These are phyloP conservation scores for Botrytis paeoniae DNA, from an alignment of 2,329 filamentous ascomycete genomes.

Conservation along the genomic window DNA sequence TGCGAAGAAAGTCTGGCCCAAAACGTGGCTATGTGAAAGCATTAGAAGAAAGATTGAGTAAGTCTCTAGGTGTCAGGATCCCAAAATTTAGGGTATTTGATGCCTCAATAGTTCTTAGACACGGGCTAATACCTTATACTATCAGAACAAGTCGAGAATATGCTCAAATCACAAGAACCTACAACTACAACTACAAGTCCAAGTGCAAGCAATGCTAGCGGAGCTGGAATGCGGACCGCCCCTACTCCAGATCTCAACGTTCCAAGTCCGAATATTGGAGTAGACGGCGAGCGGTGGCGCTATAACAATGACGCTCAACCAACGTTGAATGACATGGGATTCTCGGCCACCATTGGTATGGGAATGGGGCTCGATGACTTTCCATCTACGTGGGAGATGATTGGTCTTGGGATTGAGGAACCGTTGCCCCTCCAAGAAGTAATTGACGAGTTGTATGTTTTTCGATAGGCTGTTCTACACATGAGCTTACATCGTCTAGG, in stretches of 20 bases:
- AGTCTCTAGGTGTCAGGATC: slow-evolving; percentile 42
- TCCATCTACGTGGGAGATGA: slow-evolving; percentile 79
- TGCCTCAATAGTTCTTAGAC: slow-evolving; percentile 18
- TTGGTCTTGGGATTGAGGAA: slow-evolving; percentile 66
- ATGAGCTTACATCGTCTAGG: slow-evolving; percentile 42
- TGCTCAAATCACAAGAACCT: slow-evolving; percentile 76
- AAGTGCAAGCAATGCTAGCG: slow-evolving; percentile 25
- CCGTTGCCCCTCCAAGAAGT: slow-evolving; percentile 64
- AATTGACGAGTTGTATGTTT: slow-evolving; percentile 74
- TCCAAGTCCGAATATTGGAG: slow-evolving; percentile 48
- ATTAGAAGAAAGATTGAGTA: slow-evolving; percentile 86
- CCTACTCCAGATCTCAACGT: slow-evolving; percentile 44
- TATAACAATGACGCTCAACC: slow-evolving; percentile 51
- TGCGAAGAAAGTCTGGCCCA: slow-evolving; percentile 67
- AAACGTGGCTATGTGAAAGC: slow-evolving; percentile 69
- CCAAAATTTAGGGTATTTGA: neutral
- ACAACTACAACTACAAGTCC: slow-evolving; percentile 20
- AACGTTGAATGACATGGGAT: slow-evolving; percentile 57
- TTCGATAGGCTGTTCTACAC: slow-evolving; percentile 7
- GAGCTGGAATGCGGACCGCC: slow-evolving; percentile 26
- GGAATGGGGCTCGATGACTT: slow-evolving; percentile 50
- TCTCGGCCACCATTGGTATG: slow-evolving; percentile 46
- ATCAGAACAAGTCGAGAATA: slow-evolving; percentile 85
- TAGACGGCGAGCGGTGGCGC: slow-evolving; percentile 54
- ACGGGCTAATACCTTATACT: slow-evolving; percentile 5